A percentile compares a stretch with the other conserved stretches of the same genome.
These are phyloP conservation scores for Eucalyptus camaldulensis DNA, from an alignment of 345 rosid species.

Conservation along the genomic window DNA sequence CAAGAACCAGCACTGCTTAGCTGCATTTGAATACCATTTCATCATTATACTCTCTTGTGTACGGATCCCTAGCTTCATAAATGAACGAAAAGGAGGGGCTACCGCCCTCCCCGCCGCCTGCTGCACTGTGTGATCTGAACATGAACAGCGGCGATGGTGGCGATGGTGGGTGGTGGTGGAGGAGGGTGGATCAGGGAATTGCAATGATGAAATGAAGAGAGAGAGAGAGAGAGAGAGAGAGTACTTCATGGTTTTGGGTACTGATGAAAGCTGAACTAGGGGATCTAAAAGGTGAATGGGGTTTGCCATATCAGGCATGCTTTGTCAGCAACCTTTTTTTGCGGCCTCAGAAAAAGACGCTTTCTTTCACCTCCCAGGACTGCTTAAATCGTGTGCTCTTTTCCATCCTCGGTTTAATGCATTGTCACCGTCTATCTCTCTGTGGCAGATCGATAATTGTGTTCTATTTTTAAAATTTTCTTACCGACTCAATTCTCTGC, in stretches of 20 bases:
- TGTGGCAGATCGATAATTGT: neutral
- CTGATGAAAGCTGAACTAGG: neutral
- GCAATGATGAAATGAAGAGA: neutral
- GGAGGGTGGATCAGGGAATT: neutral
- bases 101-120: neutral
- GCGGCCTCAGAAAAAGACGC: neutral
- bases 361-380: neutral
- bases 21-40: neutral
- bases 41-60: neutral
- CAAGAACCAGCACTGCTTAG: neutral
- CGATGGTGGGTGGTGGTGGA: neutral
- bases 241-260: neutral
- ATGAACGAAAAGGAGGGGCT: neutral
- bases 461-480: neutral
- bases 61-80: neutral
- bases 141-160: neutral
- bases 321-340: neutral
- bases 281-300: neutral
- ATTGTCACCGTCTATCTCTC: neutral
- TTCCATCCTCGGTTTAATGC: neutral
- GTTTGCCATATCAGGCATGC: neutral
- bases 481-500: neutral
- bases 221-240: neutral
- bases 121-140: neutral
- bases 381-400: neutral